These are phyloP conservation scores for Angomonas ambiguus DNA, from an alignment of 208 protist species.

Conservation along the genomic window DNA sequence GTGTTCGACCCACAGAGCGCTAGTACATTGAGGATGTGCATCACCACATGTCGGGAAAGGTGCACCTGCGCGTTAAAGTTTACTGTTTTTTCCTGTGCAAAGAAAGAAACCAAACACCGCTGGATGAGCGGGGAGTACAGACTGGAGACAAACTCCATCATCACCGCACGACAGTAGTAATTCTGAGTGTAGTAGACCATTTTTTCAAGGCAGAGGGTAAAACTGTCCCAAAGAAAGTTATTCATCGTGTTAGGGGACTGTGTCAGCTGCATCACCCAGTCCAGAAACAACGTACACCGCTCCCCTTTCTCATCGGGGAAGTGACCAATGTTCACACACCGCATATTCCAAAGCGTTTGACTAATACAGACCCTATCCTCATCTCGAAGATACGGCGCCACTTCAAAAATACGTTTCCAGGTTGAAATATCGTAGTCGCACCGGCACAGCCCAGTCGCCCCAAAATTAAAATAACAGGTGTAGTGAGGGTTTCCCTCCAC, in stretches of 20 bases:
- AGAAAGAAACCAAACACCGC: constrained; percentile 44
- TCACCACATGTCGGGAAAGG: constrained; percentile 32
- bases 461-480: constrained; percentile 53
- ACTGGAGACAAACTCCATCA: constrained; percentile 39
- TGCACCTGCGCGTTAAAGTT: constrained; percentile 44
- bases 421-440: constrained; percentile 65
- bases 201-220: constrained; percentile 36
- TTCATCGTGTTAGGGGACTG: constrained; percentile 32
- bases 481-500: background rate
- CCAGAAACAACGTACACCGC: constrained; percentile 55
- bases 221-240: constrained; percentile 48
- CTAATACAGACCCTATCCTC: constrained; percentile 61
- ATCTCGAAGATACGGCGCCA: constrained; percentile 32
- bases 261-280: constrained; percentile 52
- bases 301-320: constrained; percentile 33
- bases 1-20: constrained; percentile 39
- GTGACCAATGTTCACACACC: constrained; percentile 47
- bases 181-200: constrained; percentile 45
- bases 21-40: constrained; percentile 47
- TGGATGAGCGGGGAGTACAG: constrained; percentile 43
- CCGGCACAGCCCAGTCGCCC: constrained; percentile 37
- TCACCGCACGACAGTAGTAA: constrained; percentile 34
- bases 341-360: constrained; percentile 38
- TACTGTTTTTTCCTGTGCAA: constrained; percentile 37
- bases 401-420: constrained; percentile 57